Evolutionary conservation across 345 rosid species (phyloP).

Genomic region (Salix viminalis): DNA sequence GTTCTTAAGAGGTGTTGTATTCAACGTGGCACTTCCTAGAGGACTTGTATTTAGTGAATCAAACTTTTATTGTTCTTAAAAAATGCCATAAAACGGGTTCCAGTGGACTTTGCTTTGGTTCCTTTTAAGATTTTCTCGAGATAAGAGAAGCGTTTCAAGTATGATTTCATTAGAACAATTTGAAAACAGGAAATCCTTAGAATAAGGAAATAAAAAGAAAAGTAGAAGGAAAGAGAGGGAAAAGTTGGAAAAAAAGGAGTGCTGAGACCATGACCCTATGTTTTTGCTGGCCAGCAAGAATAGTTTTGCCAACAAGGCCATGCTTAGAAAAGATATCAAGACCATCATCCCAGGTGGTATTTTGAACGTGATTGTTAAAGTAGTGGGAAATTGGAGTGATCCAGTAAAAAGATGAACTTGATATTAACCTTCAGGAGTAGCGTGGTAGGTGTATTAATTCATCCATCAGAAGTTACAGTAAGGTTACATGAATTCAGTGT

Average conservation of each 20-base stretch:
- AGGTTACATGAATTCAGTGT: background rate
- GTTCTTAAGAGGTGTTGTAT: background rate
- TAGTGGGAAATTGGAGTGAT: background rate
- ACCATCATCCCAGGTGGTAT: background rate
- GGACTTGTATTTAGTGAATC: background rate
- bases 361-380: background rate
- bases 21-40: background rate
- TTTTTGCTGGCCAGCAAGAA: no score
- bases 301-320: no score
- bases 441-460: background rate
- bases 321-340: no score
- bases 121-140: background rate
- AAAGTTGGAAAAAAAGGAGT: no score
- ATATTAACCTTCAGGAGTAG: background rate
- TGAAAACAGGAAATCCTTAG: no score
- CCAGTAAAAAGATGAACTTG: background rate
- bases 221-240: no score
- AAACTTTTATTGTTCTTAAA: background rate
- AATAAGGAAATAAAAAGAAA: no score
- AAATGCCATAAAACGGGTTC: background rate
- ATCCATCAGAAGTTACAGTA: background rate
- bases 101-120: background rate
- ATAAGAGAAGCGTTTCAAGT: background rate
- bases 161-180: no score
- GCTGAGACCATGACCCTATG: no score